Evolutionary conservation across 306 rosid genomes (phyloP), one percentile per base, ranked within the genome.

Genomic region (Parietaria judaica): DNA sequence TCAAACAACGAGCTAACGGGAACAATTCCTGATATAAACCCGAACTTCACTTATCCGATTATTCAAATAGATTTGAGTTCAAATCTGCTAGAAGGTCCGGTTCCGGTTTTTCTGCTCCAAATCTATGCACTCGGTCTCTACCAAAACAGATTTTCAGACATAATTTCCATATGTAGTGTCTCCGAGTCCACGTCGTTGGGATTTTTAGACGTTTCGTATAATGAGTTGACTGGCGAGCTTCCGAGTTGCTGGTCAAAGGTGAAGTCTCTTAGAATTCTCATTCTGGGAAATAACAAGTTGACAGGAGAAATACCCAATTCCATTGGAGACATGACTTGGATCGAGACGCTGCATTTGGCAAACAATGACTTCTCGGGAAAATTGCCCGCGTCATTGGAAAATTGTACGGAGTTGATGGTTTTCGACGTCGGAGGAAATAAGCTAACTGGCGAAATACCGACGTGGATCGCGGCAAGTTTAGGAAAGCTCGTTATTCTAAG

Each of bases 1-100:
- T 69, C 67, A 8, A 41, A 31, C 5, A 70, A 70, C n/a, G 37
- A 47, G n/a, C 12, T 70, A 4, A 51, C 44, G 15, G 66, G 54
- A 48, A 17, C 6, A 6, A 0, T 36, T 36, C 50, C 13, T 34
- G 36, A 17, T 14, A 6, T 3, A n/a, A 39, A 4, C 36, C 10
- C 4, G 55, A 6, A 10, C 41, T 6, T 12, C 17, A 9, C 23
- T 38, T 1, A 5, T 58, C 13, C 5, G 0, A 4, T 3, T 11
- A 41, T 11, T 56, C 14, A 36, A 0, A 59, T 66, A 7, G 54
- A 66, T 56, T 31, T 70, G 16, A 70, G 58, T 47, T 48, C 36
- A 3, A 70, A 63, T 13, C 51, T 0, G 41, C 55, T 70, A 5
- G 50, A 49, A 23, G 60, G 64, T 12, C 8, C 58, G 13, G 8